These are phyloP conservation scores for Dipteronia sinensis DNA, from an alignment of 345 rosid species.

Conservation along the genomic window DNA sequence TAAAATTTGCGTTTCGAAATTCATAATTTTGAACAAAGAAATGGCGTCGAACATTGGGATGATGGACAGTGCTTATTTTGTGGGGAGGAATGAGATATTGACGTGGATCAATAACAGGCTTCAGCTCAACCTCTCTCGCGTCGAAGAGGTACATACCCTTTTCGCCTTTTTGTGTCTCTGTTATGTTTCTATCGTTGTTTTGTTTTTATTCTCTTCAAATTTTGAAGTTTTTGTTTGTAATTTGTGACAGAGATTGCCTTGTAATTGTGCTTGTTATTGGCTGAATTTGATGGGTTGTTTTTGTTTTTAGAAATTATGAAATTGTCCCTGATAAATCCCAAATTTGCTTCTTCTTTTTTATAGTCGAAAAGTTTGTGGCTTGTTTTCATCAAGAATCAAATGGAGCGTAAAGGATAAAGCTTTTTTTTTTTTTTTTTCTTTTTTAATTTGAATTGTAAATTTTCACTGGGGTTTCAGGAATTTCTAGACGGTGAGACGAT, in stretches of 20 bases:
- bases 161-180: not conserved
- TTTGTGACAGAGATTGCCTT: not conserved
- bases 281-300: constrained; percentile 1
- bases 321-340: not conserved
- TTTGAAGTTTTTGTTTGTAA: not conserved
- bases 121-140: constrained; percentile 84
- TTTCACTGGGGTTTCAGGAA: not conserved
- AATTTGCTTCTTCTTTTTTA: not conserved
- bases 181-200: not conserved
- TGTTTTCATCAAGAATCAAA: not conserved
- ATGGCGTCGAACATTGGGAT: constrained; percentile 95
- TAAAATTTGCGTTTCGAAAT: not conserved
- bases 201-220: constrained; percentile 1
- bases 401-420: constrained; percentile 6
- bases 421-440: not conserved
- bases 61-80: constrained; percentile 98
- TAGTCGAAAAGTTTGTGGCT: not conserved
- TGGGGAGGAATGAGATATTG: constrained; percentile 90
- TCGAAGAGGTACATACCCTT: constrained; percentile 69
- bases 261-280: not conserved
- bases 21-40: constrained; percentile 9
- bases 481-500: not conserved
- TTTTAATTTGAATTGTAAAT: not conserved
- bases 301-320: not conserved
- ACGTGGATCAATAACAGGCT: constrained; percentile 92